Conservation (phyloP, 2,329 filamentous ascomycete species). For the Pyrenophora tritici-repentis region DNA sequence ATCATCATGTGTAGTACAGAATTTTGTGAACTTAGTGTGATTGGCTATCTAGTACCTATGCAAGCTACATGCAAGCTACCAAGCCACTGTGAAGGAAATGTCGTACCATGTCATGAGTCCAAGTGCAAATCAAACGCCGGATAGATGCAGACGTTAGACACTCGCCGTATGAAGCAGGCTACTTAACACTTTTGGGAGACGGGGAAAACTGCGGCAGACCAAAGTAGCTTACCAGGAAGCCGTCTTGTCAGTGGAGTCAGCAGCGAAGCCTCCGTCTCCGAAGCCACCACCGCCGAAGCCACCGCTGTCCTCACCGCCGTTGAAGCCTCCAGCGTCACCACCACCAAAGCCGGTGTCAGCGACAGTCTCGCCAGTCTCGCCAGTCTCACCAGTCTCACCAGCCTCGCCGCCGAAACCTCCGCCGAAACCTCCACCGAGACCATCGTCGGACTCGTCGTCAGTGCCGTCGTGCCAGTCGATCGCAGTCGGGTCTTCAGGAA, state of each 20-base stretch:
- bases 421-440: constrained; percentile 20
- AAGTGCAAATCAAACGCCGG: not conserved
- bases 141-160: not conserved
- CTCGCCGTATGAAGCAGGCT: not conserved
- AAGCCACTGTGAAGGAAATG: constrained; percentile 14
- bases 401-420: constrained; percentile 15
- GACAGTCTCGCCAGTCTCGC: constrained; percentile 13
- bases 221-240: constrained; percentile 32
- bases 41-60: constrained; percentile 4
- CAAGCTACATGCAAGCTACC: constrained; percentile 10
- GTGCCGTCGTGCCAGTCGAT: constrained; percentile 60
- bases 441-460: constrained; percentile 43
- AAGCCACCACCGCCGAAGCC: constrained; percentile 6
- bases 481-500: constrained; percentile 61
- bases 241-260: constrained; percentile 30
- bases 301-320: too few species aligned
- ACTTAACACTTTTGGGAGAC: not conserved
- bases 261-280: constrained; percentile 16
- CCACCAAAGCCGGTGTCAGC: constrained; percentile 11
- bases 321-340: constrained; percentile 12
- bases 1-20: not conserved
- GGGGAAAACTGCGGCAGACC: not conserved
- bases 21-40: constrained; percentile 11
- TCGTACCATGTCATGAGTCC: not conserved
- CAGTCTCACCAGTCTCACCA: constrained; percentile 14